Base-by-base conservation (phyloP, 2,329 filamentous ascomycete species). In the Cladobotryum protrusum region DNA sequence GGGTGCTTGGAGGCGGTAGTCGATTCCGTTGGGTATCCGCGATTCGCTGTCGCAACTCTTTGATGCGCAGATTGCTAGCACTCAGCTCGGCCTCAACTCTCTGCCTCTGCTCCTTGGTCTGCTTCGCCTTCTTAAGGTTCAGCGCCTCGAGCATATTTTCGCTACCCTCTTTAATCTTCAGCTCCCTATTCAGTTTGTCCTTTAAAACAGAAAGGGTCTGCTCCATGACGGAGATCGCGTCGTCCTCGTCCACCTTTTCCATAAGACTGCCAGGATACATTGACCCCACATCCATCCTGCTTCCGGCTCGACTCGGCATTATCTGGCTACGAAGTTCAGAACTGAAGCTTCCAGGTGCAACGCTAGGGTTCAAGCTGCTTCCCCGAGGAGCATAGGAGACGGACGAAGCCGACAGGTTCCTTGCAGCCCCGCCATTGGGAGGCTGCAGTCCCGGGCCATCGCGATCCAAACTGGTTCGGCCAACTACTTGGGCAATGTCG, bases 131-230 rank as follows among this genome's bases (percentile, higher is more conserved):
- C 70, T 99, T 99, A 41, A 84, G 81, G 66, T 96, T 89, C 57
- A 99, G 73, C 12, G 93, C 93, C 72, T 99, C 93, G 36, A 99
- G 76, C 81, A 99, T 85, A 66, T 99, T 99, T 74, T 99, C 93
- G 51, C 92, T 96, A 17, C 93, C 93, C 61, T 92, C 87, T 69
- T 95, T 96, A 65, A 99, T 97, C 75, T 97, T 97, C 72, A 91
- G 85, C 72, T 99, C 95, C 62, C 95, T 92, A 58, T 90, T 92
- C 56, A 99, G 85, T 62, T 86, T 82, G 60, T 96, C 91, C 61
- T 86, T 85, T 55, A 96, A 78, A 46, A 81, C 76, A 18, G 83
- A 79, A 60, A 96, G 82, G 37, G 83, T 79, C 67, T 89, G 83
- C 65, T 95, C 89, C 13, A 83, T 77, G 9, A 76, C 77, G 14